Conservation (phyloP, 2,329 filamentous ascomycete species). For the Aspergillus jensenii region DNA sequence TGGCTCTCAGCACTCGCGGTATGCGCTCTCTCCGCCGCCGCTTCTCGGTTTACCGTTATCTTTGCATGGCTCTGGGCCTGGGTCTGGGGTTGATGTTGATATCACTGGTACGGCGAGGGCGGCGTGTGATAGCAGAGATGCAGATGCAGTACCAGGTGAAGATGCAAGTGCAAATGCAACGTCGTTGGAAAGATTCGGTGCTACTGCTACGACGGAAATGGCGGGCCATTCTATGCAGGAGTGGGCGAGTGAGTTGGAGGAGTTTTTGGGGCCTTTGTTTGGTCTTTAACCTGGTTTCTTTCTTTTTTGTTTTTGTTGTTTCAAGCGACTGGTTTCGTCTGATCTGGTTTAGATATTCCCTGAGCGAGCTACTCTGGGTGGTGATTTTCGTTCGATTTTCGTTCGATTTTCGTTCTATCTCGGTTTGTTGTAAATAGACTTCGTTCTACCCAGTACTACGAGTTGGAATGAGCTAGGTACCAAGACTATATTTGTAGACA, state of each 20-base stretch:
- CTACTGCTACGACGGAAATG: background rate
- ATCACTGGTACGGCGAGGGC: too few species aligned
- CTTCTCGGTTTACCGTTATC: background rate
- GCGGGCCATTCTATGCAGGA: background rate
- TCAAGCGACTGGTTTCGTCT: background rate
- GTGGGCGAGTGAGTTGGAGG: background rate
- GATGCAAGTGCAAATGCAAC: background rate
- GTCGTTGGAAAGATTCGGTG: background rate
- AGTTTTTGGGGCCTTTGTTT: background rate
- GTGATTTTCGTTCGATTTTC: too few species aligned
- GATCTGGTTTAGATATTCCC: background rate
- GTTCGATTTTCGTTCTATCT: too few species aligned
- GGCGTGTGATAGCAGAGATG: too few species aligned
- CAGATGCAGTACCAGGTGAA: background rate
- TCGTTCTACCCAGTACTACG: too few species aligned
- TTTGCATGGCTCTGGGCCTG: background rate
- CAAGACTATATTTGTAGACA: too few species aligned
- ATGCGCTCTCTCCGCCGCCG: background rate
- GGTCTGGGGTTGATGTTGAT: too few species aligned
- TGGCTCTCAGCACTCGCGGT: background rate
- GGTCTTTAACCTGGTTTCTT: background rate
- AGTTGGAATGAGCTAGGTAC: too few species aligned
- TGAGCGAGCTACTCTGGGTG: too few species aligned
- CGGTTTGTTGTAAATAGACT: too few species aligned
- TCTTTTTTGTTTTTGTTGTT: background rate